A percentile compares a stretch with the other conserved stretches of the same genome.
Conservation (phyloP, 1,284 basidiomycete species). For the Moesziomyces globuligerus region DNA sequence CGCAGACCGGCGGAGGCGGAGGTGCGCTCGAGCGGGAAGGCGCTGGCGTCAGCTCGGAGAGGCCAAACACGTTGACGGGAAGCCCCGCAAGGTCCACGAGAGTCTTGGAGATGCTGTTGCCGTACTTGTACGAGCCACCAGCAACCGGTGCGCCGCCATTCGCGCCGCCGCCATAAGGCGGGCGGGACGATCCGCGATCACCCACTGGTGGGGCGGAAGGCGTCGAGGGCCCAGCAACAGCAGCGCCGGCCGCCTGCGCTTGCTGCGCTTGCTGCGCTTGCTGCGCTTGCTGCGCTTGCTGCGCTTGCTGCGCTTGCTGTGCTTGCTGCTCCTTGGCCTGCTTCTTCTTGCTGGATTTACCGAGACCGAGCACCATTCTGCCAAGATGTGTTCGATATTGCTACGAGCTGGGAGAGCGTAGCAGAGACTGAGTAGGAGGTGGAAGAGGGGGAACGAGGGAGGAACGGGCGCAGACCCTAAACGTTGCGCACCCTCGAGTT, state of each 20-base stretch:
- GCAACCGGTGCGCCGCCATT: constrained; percentile 1
- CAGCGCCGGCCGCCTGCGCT: background rate
- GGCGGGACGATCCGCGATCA: constrained; percentile 12
- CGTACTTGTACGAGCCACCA: constrained; percentile 27
- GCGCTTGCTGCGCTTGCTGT: constrained; percentile 10
- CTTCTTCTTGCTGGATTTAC: constrained; percentile 30
- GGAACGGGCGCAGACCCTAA: too few relatives aligned
- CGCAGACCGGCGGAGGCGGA: constrained; percentile 54
- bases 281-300: too few relatives aligned
- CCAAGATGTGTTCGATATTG: background rate
- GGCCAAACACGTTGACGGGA: constrained; percentile 61
- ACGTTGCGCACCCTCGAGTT: too few relatives aligned
- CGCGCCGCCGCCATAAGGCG: constrained; percentile 3
- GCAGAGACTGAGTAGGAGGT: too few relatives aligned
- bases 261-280: too few relatives aligned
- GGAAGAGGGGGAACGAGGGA: background rate
- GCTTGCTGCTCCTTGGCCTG: constrained; percentile 12
- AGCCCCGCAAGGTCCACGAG: constrained; percentile 57
- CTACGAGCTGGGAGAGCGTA: too few relatives aligned
- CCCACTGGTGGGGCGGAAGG: constrained; percentile 1
- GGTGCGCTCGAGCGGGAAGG: constrained; percentile 44
- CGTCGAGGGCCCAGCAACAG: background rate
- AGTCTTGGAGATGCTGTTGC: constrained; percentile 31
- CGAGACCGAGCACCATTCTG: constrained; percentile 32
- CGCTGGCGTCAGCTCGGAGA: constrained; percentile 54